phyloP scores from a whole-genome alignment of 2,329 filamentous ascomycete genomes.

The Alternaria metachromatica region DNA sequence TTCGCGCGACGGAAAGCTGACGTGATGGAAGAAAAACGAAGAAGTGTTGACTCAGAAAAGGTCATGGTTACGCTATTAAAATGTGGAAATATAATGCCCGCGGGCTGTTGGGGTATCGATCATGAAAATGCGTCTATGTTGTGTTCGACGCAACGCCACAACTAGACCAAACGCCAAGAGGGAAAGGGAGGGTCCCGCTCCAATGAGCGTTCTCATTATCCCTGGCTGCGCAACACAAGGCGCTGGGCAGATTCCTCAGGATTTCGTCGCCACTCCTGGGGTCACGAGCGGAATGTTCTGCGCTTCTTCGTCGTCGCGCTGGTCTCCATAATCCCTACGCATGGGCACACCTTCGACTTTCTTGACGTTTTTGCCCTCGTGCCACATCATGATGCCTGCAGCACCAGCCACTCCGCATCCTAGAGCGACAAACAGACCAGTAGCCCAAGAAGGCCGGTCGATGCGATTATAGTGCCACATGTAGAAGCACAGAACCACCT shows the following conservation, averaged over 20 bases:
- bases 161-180: constrained; percentile 18
- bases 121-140: neutral
- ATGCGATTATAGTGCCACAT: constrained; percentile 84
- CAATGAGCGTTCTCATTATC: neutral
- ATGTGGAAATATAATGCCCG: neutral
- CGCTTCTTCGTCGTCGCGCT: constrained; percentile 31
- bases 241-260: constrained; percentile 30
- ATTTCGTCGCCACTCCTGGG: constrained; percentile 26
- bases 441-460: constrained; percentile 78
- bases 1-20: neutral
- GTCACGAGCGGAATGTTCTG: constrained; percentile 26
- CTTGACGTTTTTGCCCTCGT: constrained; percentile 66
- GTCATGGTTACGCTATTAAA: neutral
- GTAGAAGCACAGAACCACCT: constrained; percentile 73
- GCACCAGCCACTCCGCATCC: constrained; percentile 72
- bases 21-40: neutral
- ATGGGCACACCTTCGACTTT: constrained; percentile 48
- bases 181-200: neutral
- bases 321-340: constrained; percentile 30
- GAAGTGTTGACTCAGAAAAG: neutral
- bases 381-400: constrained; percentile 73
- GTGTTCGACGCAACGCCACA: neutral
- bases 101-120: neutral
- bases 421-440: constrained; percentile 77
- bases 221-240: constrained; percentile 2